phyloP scores from a whole-genome alignment of 352 stramenopile genomes.

The Phytopythium mirpurense region DNA sequence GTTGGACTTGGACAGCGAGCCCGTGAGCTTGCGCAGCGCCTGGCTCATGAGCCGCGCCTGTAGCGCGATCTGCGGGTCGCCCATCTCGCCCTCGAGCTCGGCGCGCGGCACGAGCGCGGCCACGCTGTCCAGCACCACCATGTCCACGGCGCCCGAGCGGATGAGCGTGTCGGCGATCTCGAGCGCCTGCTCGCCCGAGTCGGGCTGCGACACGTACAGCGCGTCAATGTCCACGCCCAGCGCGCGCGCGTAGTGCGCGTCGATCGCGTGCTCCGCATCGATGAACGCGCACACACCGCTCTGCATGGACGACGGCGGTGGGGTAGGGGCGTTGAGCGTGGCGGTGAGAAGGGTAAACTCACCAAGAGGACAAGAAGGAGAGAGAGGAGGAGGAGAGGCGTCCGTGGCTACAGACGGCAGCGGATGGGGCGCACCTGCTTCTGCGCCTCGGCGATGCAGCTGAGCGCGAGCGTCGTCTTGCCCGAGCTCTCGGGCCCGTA shows the following conservation, averaged over 20 bases:
- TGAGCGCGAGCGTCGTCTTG: slow-evolving; percentile 98
- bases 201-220: slow-evolving; percentile 96
- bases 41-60: slow-evolving; percentile 97
- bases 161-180: slow-evolving; percentile 98
- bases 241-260: slow-evolving; percentile 93
- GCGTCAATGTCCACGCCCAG: slow-evolving; percentile 94
- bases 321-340: too few relatives aligned
- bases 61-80: slow-evolving; percentile 96
- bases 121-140: slow-evolving; percentile 98
- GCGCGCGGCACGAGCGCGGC: slow-evolving; percentile 95
- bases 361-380: too few relatives aligned
- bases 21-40: slow-evolving; percentile 96
- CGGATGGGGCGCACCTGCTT: slow-evolving; percentile 41
- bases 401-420: too few relatives aligned
- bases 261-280: slow-evolving; percentile 98
- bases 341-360: too few relatives aligned
- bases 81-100: slow-evolving; percentile 93
- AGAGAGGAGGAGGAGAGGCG: too few relatives aligned
- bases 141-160: slow-evolving; percentile 92
- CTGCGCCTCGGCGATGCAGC: slow-evolving; percentile 95
- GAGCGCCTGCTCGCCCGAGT: slow-evolving; percentile 97
- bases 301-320: too few relatives aligned
- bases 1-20: slow-evolving; percentile 93
- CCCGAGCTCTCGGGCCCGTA: slow-evolving; percentile 97
- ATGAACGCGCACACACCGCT: slow-evolving; percentile 96